These are phyloP conservation scores for Torrubiella hemipterigena DNA, from an alignment of 2,329 filamentous ascomycete genomes.

Conservation along the genomic window DNA sequence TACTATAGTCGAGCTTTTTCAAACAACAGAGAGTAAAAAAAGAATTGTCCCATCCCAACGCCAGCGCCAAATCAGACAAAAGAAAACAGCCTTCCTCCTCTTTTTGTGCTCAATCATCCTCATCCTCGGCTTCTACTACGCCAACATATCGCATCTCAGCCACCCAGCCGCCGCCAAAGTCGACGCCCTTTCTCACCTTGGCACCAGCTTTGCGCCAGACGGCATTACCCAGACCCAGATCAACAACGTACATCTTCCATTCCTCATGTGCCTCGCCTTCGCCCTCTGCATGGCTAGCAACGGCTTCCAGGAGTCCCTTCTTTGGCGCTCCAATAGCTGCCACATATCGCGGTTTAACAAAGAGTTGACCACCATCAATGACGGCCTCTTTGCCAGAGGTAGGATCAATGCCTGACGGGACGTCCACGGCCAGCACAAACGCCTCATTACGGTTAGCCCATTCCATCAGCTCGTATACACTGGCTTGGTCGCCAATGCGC, in stretches of 20 bases:
- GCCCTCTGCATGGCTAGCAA: constrained; percentile 38
- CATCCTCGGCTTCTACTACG: constrained; percentile 15
- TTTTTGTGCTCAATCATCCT: no score
- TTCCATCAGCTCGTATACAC: constrained; percentile 79
- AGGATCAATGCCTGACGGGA: constrained; percentile 80
- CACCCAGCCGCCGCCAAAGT: constrained; percentile 82
- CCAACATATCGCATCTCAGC: constrained; percentile 51
- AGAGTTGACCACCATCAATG: constrained; percentile 65
- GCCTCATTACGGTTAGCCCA: constrained; percentile 87
- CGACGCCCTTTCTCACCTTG: constrained; percentile 69
- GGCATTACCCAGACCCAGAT: constrained; percentile 72
- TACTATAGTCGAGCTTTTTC: no score
- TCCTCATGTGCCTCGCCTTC: constrained; percentile 30
- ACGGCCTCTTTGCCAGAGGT: constrained; percentile 55
- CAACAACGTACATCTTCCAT: constrained; percentile 76
- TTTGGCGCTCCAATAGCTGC: constrained; percentile 82
- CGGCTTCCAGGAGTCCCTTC: constrained; percentile 66
- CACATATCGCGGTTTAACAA: constrained; percentile 71
- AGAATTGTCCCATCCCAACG: no score
- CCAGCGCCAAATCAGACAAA: no score
- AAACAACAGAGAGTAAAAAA: no score
- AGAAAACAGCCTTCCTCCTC: no score
- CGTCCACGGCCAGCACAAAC: constrained; percentile 75
- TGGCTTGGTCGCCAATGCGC: constrained; percentile 67
- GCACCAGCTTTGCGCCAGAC: constrained; percentile 80